Evolutionary conservation across 768 basidiomycete species (phyloP), one percentile per base, ranked within the genome.

Genomic region (Suillus subalutaceus): DNA sequence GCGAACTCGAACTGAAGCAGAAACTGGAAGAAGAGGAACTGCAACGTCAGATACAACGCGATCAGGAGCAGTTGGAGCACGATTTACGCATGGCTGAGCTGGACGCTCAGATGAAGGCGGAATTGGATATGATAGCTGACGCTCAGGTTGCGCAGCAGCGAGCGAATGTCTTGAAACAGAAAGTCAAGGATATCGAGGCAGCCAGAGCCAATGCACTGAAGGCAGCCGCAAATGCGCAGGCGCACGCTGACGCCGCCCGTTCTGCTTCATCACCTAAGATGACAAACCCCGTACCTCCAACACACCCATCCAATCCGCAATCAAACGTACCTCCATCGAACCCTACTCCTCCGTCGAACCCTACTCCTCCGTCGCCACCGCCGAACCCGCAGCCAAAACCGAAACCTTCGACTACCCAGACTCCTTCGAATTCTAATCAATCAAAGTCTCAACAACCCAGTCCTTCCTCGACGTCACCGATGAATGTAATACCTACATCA

Each of bases 21-120:
- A 75, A 79, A 56, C 80, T 82, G 2, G 86, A 89, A 0, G 79
- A 70, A 1, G 83, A 84, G 18, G 76, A 83, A 60, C 75, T 68
- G n/a, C 78, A 76, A 30, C 84, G 58, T 30, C 40, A 41, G 26
- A 59, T 59, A 41, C 23, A 59, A 30, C 81, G 82, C 1, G 86
- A 88, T 0, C 78, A 70, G 2, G 83, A 84, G 23, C 77, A 83
- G 62, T 74, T 68, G 26, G 79, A 76, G 23, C 83, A 90, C 71
- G 76, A 80, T 1, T 62, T 71, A 26, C 71, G 71, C 44, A 74
- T 89, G 70, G 81, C 77, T 2, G 78, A 81, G 18, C 68, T 88
- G 6, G 77, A 87, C 8, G 81, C 77, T 10, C 70, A 81, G 67
- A 75, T 86, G 16, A 78, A 75, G 13, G 67, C 68, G 10, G 74